Base-by-base conservation (phyloP, 495 filamentous ascomycete species). In the Aspergillus asperescens region DNA sequence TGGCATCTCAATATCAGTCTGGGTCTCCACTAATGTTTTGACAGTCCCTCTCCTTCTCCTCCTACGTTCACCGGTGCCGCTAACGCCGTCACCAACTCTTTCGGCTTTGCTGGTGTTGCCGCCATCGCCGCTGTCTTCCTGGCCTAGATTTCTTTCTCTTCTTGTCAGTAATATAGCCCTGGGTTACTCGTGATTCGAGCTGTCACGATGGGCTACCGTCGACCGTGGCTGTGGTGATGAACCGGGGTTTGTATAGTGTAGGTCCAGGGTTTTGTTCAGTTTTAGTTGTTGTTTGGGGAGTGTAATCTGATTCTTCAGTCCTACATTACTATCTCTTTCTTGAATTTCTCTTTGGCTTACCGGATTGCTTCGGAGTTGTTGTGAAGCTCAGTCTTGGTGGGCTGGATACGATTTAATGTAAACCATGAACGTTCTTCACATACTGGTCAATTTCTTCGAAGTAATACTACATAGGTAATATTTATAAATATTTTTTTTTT, bases 61-160 rank as follows among this genome's bases (percentile, higher is more conserved):
- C 62, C 75, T 49, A 55, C 61, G 56, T 77, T 68, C 74, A 75
- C 69, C 57, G 74, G 72, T 61, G 75, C 75, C 41, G 75, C 71
- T 55, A 70, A 62, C 71, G 61, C 74, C 58, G 45, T 77, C 59
- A 64, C 66, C 64, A 65, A 66, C 70, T 77, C 74, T 40, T 65
- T 79, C 61, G 64, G 62, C 61, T 68, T 76, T 63, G 73, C 76
- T 54, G 73, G 70, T 67, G 64, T 64, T 22, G 75, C 76, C 53
- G 76, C 75, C 56, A 64, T 66, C 50, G 74, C 74, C 37, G 77
- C 76, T 64, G 65, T 78, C 71, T 70, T 80, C 70, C 60, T 80
- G 61, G 76, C 72, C 62, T 80, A 80, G 69, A 74, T 61, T 62
- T 57, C 58, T 19, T 62, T 37, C 34, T 32, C 44, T 69, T 61